phyloP scores from a whole-genome alignment of 2,329 filamentous ascomycete genomes.

The Aciculosporium take region DNA sequence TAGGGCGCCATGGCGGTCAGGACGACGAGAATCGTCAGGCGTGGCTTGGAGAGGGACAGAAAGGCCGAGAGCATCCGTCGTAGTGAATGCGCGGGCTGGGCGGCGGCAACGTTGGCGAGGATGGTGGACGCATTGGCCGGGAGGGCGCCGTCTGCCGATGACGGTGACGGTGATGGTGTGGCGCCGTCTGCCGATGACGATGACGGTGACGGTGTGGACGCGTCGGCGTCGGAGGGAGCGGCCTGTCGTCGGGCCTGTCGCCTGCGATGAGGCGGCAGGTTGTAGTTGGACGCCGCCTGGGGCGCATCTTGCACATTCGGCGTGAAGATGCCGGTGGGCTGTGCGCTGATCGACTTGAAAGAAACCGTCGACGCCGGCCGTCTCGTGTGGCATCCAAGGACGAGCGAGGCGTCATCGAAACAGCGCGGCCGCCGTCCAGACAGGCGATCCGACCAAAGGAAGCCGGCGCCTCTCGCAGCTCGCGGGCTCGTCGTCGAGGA shows the following conservation, averaged over 20 bases:
- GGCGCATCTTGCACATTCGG: slow-evolving; percentile 9
- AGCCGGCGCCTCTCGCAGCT: slow-evolving; percentile 14
- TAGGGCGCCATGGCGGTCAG: slow-evolving; percentile 85
- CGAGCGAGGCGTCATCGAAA: slow-evolving; percentile 17
- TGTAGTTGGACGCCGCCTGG: slow-evolving; percentile 10
- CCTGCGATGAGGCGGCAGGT: slow-evolving; percentile 21
- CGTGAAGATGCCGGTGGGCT: slow-evolving; percentile 7
- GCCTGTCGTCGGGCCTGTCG: slow-evolving; percentile 18
- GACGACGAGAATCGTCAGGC: slow-evolving; percentile 79
- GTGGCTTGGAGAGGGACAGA: slow-evolving; percentile 88
- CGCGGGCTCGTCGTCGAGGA: slow-evolving; percentile 15
- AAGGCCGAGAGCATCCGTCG: slow-evolving; percentile 63
- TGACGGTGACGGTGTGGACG: background rate
- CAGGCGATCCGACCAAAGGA: slow-evolving; percentile 23
- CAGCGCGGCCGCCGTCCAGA: slow-evolving; percentile 22
- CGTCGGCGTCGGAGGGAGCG: slow-evolving; percentile 2
- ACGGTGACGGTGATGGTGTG: background rate
- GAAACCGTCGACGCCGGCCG: slow-evolving; percentile 15
- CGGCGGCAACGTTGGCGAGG: slow-evolving; percentile 37
- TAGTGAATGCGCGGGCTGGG: slow-evolving; percentile 34
- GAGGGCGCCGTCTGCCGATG: slow-evolving; percentile 20
- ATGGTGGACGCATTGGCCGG: slow-evolving; percentile 40
- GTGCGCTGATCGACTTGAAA: slow-evolving; percentile 7
- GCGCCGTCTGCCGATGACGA: background rate
- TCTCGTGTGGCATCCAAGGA: slow-evolving; percentile 15